Evolutionary conservation across 1,284 basidiomycete genomes (phyloP), one percentile per base, ranked within the genome.

Genomic region (Anthracocystis walkeri): DNA sequence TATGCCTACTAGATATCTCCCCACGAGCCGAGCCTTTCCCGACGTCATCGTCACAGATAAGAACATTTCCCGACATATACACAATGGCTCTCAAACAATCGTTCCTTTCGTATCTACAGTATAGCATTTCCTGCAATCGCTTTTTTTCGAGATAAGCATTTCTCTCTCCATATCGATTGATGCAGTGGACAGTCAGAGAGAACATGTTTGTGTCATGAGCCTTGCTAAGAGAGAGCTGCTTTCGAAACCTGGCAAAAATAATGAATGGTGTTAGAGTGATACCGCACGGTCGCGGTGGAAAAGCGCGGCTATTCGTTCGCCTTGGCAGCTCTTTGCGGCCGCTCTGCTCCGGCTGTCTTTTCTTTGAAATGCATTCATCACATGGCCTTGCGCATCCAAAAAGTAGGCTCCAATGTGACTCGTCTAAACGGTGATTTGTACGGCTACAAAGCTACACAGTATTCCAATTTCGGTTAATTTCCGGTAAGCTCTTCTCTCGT

Each of bases 1-100:
- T 70, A 65, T 27, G 68, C 68, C 20, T 70, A 54, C 62, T 70
- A 62, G 52, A 20, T 2, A 38, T 10, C 35, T 12, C 12, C 16
- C 2, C 7, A n/a, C n/a, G n/a, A 6, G n/a, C 14, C 27, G 5
- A 12, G 21, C 18, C 29, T 20, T 29, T 25, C 38, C 35, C 35
- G 35, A 38, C 35, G 35, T 38, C 35, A 14, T 38, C 3, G 12
- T 14, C 14, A 38, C 35, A 38, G 35, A 38, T 38, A 38, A 16
- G 35, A 38, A 38, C 35, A 38, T 38, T 38, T 38, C 33, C 6
- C 31, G 8, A 54, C 14, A 4, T 20, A 45, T 55, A 14, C 52
- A 21, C 29, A 33, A 20, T 10, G 33, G n/a, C 16, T 18, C 31
- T 44, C 21, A 7, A 56, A 29, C 41, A n/a, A 29, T 29, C 25